Evolutionary conservation across 208 protist genomes (phyloP).

Genomic region (Wallacemonas sp.): DNA sequence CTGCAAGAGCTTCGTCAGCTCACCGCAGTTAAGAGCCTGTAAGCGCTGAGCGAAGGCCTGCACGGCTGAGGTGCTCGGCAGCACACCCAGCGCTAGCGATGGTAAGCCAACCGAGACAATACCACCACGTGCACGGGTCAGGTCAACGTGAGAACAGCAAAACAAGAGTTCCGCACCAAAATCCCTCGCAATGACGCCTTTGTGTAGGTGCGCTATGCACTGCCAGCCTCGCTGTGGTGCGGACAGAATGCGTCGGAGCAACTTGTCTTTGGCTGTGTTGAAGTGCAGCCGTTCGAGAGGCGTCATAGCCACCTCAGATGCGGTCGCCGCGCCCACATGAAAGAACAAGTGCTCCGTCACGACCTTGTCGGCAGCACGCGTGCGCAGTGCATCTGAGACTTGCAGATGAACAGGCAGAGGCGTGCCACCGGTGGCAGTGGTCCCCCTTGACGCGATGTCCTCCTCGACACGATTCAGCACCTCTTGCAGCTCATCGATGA

Average conservation of each 20-base stretch:
- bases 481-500: neutral
- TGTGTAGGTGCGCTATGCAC: conserved; percentile 23
- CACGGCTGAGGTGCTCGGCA: conserved; percentile 30
- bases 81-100: conserved; percentile 31
- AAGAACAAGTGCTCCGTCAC: conserved; percentile 14
- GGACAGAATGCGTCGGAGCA: conserved; percentile 32
- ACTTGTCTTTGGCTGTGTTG: conserved; percentile 23
- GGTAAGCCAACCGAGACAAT: conserved; percentile 33
- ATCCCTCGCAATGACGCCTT: conserved; percentile 25
- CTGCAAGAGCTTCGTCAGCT: conserved; percentile 7
- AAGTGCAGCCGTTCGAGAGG: conserved; percentile 29
- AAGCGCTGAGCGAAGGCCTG: conserved; percentile 13
- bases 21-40: neutral
- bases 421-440: neutral
- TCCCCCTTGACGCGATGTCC: neutral
- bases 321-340: neutral
- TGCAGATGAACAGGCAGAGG: neutral
- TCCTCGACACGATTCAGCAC: neutral
- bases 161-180: conserved; percentile 45
- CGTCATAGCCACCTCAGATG: conserved; percentile 26
- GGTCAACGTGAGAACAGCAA: conserved; percentile 22
- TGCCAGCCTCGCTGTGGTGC: conserved; percentile 21
- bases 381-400: neutral
- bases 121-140: conserved; percentile 7
- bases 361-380: conserved; percentile 5